phyloP scores from a whole-genome alignment of 192 early-diverging fungal genomes.

The Anaeromyces robustus region DNA sequence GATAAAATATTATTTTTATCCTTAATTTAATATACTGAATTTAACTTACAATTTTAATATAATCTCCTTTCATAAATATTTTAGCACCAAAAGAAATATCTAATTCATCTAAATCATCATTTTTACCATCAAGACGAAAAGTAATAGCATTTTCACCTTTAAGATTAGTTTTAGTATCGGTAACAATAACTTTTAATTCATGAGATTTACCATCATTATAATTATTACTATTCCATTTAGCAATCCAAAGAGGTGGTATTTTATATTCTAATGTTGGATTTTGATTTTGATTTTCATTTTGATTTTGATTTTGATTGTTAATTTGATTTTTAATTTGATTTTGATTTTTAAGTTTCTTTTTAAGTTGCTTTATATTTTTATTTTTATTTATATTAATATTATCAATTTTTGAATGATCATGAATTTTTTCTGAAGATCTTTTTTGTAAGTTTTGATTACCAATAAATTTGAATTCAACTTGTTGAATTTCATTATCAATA shows the following conservation, averaged over 20 bases:
- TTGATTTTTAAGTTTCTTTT: too few relatives aligned
- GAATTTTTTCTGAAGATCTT: conserved; percentile 7
- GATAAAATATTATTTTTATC: conserved; percentile 13
- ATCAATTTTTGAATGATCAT: conserved; percentile 18
- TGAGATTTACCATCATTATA: conserved; percentile 57
- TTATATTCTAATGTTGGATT: conserved; percentile 9
- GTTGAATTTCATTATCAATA: conserved; percentile 30
- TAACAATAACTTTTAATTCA: conserved; percentile 38
- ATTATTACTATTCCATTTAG: conserved; percentile 49
- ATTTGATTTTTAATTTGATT: conserved; percentile 1
- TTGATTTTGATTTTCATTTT: conserved; percentile 12
- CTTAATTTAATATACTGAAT: neutral
- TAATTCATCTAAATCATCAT: neutral
- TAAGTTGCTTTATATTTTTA: too few relatives aligned
- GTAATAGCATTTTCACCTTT: conserved; percentile 24
- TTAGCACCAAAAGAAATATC: neutral
- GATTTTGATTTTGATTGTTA: neutral
- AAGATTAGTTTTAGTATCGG: conserved; percentile 29
- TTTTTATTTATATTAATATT: too few relatives aligned
- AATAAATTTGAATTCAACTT: conserved; percentile 16
- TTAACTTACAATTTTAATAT: too few relatives aligned
- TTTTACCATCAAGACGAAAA: conserved; percentile 51
- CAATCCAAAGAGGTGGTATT: conserved; percentile 54
- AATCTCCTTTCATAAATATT: neutral
- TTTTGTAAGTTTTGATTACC: neutral